phyloP scores from a whole-genome alignment of 1,139 yeast genomes.

The Eremothecium gossypii region DNA sequence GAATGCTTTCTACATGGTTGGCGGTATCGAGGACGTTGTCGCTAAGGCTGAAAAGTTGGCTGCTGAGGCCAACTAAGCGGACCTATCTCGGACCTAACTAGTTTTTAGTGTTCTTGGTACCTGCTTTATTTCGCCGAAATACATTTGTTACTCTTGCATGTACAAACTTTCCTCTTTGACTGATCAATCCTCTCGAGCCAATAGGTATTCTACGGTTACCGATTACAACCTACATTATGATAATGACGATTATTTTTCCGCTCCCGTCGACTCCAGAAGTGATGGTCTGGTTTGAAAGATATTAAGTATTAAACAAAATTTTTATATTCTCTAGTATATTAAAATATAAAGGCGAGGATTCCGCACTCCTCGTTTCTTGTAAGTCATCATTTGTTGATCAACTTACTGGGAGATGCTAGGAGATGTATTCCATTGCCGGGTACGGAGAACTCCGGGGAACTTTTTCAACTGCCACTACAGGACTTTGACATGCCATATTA shows the following conservation, averaged over 20 bases:
- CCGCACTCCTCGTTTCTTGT: background rate
- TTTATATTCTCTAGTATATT: constrained; percentile 9
- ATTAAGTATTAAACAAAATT: constrained; percentile 6
- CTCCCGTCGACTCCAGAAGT: constrained; percentile 2
- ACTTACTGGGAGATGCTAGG: background rate
- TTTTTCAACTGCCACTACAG: too few species aligned
- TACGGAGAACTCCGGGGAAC: too few species aligned
- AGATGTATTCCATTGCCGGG: background rate
- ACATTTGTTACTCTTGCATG: constrained; percentile 2
- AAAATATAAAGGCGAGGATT: background rate
- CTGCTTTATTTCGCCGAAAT: background rate
- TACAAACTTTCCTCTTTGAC: constrained; percentile 2
- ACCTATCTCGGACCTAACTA: background rate
- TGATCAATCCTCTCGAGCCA: background rate
- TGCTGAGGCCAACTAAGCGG: constrained; percentile 68
- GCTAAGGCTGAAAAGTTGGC: constrained; percentile 99
- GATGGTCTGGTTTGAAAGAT: constrained; percentile 2
- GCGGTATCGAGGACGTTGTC: constrained; percentile 96
- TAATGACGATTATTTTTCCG: constrained; percentile 3
- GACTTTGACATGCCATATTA: too few species aligned
- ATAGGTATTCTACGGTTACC: background rate
- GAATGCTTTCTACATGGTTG: constrained; percentile 99
- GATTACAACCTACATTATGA: background rate
- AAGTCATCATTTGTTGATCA: background rate
- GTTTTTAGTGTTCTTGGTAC: background rate